Evolutionary conservation across 2,329 filamentous ascomycete genomes (phyloP).

Genomic region (Passalora sequoiae): DNA sequence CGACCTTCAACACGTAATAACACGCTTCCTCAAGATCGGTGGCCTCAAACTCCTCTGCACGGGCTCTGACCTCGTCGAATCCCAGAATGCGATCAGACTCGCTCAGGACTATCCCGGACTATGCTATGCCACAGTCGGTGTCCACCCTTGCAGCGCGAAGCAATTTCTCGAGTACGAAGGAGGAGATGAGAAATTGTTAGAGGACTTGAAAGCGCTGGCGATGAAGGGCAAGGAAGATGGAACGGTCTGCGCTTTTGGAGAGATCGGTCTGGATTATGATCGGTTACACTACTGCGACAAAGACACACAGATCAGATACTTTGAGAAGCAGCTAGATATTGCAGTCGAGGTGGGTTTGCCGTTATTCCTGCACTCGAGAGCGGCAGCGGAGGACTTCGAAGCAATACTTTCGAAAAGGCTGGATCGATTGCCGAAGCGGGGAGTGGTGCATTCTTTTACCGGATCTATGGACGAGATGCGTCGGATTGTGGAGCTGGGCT

Average conservation of each 20-base stretch:
- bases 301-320: slow-evolving; percentile 76
- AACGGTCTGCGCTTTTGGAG: slow-evolving; percentile 76
- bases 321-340: slow-evolving; percentile 74
- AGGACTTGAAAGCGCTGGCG: slow-evolving; percentile 61
- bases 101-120: slow-evolving; percentile 68
- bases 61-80: slow-evolving; percentile 78
- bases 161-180: slow-evolving; percentile 64
- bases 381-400: slow-evolving; percentile 81
- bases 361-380: slow-evolving; percentile 86
- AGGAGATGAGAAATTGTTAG: slow-evolving; percentile 52
- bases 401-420: slow-evolving; percentile 54
- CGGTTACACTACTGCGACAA: slow-evolving; percentile 76
- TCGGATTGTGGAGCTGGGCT: slow-evolving; percentile 69
- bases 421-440: slow-evolving; percentile 59
- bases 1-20: slow-evolving; percentile 71
- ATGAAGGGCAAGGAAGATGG: slow-evolving; percentile 52
- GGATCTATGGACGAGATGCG: slow-evolving; percentile 80
- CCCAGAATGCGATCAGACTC: slow-evolving; percentile 66
- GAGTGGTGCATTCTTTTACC: slow-evolving; percentile 92
- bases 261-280: slow-evolving; percentile 96
- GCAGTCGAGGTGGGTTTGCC: slow-evolving; percentile 73
- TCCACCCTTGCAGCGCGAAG: slow-evolving; percentile 84
- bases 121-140: slow-evolving; percentile 86
- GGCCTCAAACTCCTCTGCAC: slow-evolving; percentile 90
- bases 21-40: slow-evolving; percentile 69